Evolutionary conservation across 768 basidiomycete genomes (phyloP), one percentile per base, ranked within the genome.

Genomic region (Suillus brevipes): DNA sequence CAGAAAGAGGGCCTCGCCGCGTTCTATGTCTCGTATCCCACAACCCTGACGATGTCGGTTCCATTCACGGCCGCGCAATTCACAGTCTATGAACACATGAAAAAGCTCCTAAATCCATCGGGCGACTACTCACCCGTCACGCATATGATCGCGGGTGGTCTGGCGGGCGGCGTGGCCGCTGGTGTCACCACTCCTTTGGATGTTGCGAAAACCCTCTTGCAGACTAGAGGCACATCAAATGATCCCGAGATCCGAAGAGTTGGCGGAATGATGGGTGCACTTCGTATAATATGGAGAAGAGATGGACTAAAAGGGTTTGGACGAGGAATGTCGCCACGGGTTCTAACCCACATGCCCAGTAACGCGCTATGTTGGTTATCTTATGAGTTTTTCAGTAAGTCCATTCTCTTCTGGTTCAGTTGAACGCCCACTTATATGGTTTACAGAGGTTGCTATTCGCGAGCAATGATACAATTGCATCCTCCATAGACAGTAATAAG

Each of bases 51-150:
- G 68, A 99, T 99, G 84, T 90, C 94, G 53, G 92, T 99, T 65
- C 97, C 97, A 3, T 98, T 98, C 82, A 98, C 96, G 70, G 97
- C 97, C 62, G 96, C 95, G 57, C 97, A 99, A 76, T 98, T 94
- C 80, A 93, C 94, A 9, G 92, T 94, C 9, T 99, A 99, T 80
- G 97, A 99, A 77, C 91, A 92, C 73, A 75, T 96, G 66, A 99
- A 99, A 80, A 83, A 81, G 63, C 75, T 92, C 62, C 79, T 97
- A 75, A 99, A 99, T 77, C 94, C 97, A 8, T 78, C 83, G 43
- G 89, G 90, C 55, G 84, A 86, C 60, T 99, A 99, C 78, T 96
- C 95, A 23, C 97, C 97, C n/a, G 74, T 86, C 50, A 92, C 96
- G 45, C 97, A 99, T 79, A 91, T 97, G 66, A 80, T 90, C 55